phyloP scores from a whole-genome alignment of 805 yeast species.

The Maudiozyma barnettii region DNA sequence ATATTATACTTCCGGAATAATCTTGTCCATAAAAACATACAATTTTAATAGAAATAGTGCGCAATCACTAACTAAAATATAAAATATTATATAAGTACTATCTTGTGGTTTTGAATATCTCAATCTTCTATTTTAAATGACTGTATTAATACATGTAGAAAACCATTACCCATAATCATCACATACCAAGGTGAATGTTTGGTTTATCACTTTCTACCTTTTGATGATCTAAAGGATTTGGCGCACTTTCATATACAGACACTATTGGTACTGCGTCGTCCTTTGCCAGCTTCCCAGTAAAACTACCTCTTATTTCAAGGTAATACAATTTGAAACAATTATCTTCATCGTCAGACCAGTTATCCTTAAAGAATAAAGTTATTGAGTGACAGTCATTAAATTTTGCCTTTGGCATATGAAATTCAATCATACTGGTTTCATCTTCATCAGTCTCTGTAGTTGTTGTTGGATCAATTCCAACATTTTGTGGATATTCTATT shows the following conservation, averaged over 20 bases:
- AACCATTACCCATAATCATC: not conserved
- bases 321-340: slow-evolving; percentile 52
- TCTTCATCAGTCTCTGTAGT: slow-evolving; percentile 32
- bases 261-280: slow-evolving; percentile 44
- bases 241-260: slow-evolving; percentile 79
- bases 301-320: slow-evolving; percentile 74
- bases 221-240: slow-evolving; percentile 85
- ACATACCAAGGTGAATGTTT: slow-evolving; percentile 1
- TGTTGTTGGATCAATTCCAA: slow-evolving; percentile 33
- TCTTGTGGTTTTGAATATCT: too few species aligned
- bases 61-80: too few species aligned
- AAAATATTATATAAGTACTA: too few species aligned
- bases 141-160: too few species aligned
- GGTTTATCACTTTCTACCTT: slow-evolving; percentile 23
- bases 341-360: slow-evolving; percentile 54
- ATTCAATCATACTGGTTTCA: slow-evolving; percentile 52
- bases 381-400: slow-evolving; percentile 64
- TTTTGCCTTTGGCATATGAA: slow-evolving; percentile 61
- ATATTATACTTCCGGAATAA: too few species aligned
- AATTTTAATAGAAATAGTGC: too few species aligned
- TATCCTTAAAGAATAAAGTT: slow-evolving; percentile 57
- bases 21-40: too few species aligned
- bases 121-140: too few species aligned
- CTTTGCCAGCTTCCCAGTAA: slow-evolving; percentile 20
- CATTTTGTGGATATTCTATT: slow-evolving; percentile 53